Conservation (phyloP, 257 asterid genomes). For the Ligustrum vulgare region DNA sequence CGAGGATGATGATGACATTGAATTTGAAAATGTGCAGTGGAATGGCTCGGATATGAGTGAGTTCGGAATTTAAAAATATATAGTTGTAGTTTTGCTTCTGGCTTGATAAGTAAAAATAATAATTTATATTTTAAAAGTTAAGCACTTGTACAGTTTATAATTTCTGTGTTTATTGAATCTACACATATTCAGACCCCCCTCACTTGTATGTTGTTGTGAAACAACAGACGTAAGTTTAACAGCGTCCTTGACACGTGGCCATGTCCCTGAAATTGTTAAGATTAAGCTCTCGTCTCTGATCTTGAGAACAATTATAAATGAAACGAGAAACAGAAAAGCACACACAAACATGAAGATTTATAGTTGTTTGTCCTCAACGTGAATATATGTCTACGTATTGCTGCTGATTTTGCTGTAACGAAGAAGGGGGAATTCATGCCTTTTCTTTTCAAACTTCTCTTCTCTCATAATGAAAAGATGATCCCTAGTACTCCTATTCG, state of each 20-base stretch:
- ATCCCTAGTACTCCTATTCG: not conserved
- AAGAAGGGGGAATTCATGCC: no score
- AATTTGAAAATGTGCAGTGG: constrained; percentile 72
- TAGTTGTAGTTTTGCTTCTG: not conserved
- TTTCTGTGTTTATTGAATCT: not conserved
- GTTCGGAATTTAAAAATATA: not conserved
- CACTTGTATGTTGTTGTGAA: not conserved
- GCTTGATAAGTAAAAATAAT: not conserved
- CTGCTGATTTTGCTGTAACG: not conserved
- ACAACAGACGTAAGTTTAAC: not conserved
- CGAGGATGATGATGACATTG: constrained; percentile 79
- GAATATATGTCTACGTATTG: not conserved
- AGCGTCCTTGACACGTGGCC: not conserved
- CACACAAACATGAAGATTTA: not conserved
- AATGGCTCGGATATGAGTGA: constrained; percentile 61
- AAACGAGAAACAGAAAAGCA: not conserved
- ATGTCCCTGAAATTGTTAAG: not conserved
- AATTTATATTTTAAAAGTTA: not conserved
- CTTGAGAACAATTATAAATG: not conserved
- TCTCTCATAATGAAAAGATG: not conserved
- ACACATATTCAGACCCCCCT: not conserved
- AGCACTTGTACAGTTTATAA: not conserved
- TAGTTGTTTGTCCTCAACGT: not conserved
- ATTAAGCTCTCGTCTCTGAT: not conserved
- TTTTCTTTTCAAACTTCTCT: not conserved